Percentiles rank a stretch among this genome's conserved stretches.
phyloP scores from a whole-genome alignment of 805 yeast species.

The Spathaspora gorwiae region DNA sequence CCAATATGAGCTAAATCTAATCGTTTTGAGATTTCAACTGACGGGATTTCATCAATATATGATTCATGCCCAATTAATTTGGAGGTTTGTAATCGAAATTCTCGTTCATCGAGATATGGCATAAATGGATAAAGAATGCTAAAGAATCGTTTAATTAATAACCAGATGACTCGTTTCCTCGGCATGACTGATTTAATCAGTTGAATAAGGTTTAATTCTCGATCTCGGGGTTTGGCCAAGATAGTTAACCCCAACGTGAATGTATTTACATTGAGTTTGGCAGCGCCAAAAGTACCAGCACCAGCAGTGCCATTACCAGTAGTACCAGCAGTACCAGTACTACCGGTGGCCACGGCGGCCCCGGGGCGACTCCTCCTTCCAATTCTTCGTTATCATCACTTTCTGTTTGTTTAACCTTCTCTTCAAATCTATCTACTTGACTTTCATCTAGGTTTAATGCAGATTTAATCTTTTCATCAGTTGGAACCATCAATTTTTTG shows the following conservation, averaged over 20 bases:
- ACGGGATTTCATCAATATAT: conserved; percentile 18
- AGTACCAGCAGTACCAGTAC: background rate
- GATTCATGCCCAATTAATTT: conserved; percentile 38
- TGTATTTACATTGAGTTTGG: conserved; percentile 5
- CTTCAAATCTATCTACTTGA: conserved; percentile 18
- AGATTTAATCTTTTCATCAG: conserved; percentile 16
- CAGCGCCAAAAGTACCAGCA: conserved; percentile 1
- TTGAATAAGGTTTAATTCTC: conserved; percentile 26
- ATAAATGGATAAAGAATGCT: conserved; percentile 53
- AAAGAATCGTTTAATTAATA: conserved; percentile 53
- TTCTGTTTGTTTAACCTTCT: conserved; percentile 30
- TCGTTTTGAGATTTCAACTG: conserved; percentile 29
- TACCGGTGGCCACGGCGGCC: background rate
- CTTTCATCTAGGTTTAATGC: conserved; percentile 16
- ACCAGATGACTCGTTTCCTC: conserved; percentile 46
- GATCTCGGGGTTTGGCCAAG: conserved; percentile 13
- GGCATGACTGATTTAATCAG: conserved; percentile 42
- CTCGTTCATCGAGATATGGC: conserved; percentile 59
- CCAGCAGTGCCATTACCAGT: background rate
- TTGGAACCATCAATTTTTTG: conserved; percentile 6
- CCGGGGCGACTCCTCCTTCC: no score
- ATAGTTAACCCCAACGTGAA: conserved; percentile 15
- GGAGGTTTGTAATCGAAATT: conserved; percentile 36
- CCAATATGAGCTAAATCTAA: conserved; percentile 39
- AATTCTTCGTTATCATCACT: conserved; percentile 15